Base-by-base conservation (phyloP, 768 basidiomycete species). In the Podaxis carcinomalis region DNA sequence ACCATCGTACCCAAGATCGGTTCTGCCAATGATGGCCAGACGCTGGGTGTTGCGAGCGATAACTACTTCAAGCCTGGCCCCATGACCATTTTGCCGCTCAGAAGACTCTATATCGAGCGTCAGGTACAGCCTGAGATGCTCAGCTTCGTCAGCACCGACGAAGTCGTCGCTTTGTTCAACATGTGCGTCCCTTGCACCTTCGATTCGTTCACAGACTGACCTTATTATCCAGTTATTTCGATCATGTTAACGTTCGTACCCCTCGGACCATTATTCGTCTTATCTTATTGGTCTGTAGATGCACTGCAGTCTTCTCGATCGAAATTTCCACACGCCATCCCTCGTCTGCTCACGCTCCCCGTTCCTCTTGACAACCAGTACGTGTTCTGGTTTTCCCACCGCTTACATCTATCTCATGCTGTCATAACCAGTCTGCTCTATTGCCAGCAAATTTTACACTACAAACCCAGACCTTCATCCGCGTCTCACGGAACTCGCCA, bases 51-150 rank as follows among this genome's bases (percentile, higher is more conserved):
- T 13, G 91, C 92, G 2, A 90, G 89, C 62, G 87, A 88, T 62
- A 85, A 89, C 63, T 98, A 95, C 74, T 98, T 97, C 78, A 95
- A 89, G 70, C 94, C 95, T 61, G 91, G 92, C 25, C 93, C 93
- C 0, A 93, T 95, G 85, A 91, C 90, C 4, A 92, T 93, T 49
- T 71, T 95, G 46, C 93, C 93, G 0, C 80, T 95, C 46, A 84
- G 92, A 32, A 79, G 91, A 55, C 72, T 94, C 61, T 91, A 86
- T 70, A 95, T 95, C 56, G 92, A 95, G 73, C 84, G 92, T 23
- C 90, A 95, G 71, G 76, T 95, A 32, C 93, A 95, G 67, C 95
- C 95, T 0, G 95, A 97, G 68, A 95, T 97, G 86, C 78, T 98
- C 42, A 92, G 80, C 64, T 95, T 96, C 65, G 89, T 93, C 2